Conservation (phyloP, 192 early-diverging fungal species). For the Linnemannia exigua region DNA sequence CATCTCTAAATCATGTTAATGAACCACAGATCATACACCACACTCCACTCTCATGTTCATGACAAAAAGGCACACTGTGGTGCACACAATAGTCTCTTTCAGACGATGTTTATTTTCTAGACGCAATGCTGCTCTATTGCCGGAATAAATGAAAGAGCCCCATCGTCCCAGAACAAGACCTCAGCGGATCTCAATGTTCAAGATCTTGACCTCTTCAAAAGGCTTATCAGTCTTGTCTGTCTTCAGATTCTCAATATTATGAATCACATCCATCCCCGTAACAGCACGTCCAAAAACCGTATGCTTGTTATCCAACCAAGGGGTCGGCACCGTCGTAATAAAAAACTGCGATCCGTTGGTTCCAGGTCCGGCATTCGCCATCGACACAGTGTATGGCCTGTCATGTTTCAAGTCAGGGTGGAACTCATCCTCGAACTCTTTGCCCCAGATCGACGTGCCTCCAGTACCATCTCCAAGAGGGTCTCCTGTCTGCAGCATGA, state of each 20-base stretch:
- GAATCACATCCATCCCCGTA: constrained; percentile 93
- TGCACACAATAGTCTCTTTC: no score
- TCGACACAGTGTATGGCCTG: constrained; percentile 90
- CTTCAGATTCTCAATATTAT: constrained; percentile 85
- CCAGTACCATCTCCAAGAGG: constrained; percentile 95
- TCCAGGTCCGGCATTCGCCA: constrained; percentile 94
- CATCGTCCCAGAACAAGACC: neutral
- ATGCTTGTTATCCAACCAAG: constrained; percentile 98
- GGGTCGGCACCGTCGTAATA: constrained; percentile 92
- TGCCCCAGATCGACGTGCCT: constrained; percentile 92
- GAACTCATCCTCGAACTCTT: constrained; percentile 97
- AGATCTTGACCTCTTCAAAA: constrained; percentile 82
- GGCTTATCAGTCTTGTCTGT: constrained; percentile 94
- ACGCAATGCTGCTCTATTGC: no score
- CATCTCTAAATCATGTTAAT: no score
- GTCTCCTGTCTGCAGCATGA: constrained; percentile 98
- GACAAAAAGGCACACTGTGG: no score
- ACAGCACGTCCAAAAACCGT: constrained; percentile 94
- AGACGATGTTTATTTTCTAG: no score
- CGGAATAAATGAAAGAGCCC: no score
- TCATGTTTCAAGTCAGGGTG: constrained; percentile 84
- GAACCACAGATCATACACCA: no score
- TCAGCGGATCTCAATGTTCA: constrained; percentile 83
- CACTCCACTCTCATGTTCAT: no score
- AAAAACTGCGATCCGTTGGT: constrained; percentile 98